A percentile compares a stretch with the other conserved stretches of the same genome.
Evolutionary conservation across 1,284 basidiomycete genomes (phyloP).

Genomic region (Austroboletus niveus): DNA sequence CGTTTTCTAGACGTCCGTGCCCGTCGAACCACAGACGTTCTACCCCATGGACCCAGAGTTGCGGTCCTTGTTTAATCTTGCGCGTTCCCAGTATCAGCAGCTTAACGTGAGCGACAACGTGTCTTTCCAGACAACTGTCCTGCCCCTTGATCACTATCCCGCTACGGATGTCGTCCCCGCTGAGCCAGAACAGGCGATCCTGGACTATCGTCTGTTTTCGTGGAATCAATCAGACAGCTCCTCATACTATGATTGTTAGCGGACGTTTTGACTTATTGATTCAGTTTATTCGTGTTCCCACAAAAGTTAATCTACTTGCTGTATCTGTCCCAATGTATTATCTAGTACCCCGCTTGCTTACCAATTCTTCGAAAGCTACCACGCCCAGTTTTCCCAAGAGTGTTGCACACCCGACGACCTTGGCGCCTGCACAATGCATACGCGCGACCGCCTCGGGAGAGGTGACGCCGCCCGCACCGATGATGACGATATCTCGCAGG

Average conservation of each 20-base stretch:
- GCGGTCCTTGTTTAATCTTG: not conserved
- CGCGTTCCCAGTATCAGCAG: slow-evolving; percentile 10
- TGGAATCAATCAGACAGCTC: slow-evolving; percentile 26
- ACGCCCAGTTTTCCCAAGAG: slow-evolving; percentile 67
- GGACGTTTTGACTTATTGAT: slow-evolving; percentile 27
- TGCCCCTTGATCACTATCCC: slow-evolving; percentile 8
- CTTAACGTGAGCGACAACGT: not conserved
- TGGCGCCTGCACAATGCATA: slow-evolving; percentile 71
- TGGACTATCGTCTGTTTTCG: slow-evolving; percentile 17
- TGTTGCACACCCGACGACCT: slow-evolving; percentile 72
- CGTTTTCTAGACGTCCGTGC: slow-evolving; percentile 2
- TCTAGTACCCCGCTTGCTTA: too few relatives aligned
- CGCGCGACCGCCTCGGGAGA: slow-evolving; percentile 53
- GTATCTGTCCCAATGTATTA: slow-evolving; percentile 18
- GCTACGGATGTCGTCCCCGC: slow-evolving; percentile 8
- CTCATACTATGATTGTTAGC: slow-evolving; percentile 17
- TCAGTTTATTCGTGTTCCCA: slow-evolving; percentile 24
- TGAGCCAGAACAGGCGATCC: slow-evolving; percentile 5
- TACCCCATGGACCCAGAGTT: not conserved
- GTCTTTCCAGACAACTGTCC: not conserved
- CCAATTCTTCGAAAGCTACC: slow-evolving; percentile 57
- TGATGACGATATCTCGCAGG: slow-evolving; percentile 51
- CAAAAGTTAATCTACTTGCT: slow-evolving; percentile 17
- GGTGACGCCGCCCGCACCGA: slow-evolving; percentile 80
- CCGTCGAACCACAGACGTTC: slow-evolving; percentile 1